Percentiles rank a stretch among this genome's conserved stretches.
These are phyloP conservation scores for Solanum pinnatisectum DNA, from an alignment of 257 asterid genomes.

Conservation along the genomic window DNA sequence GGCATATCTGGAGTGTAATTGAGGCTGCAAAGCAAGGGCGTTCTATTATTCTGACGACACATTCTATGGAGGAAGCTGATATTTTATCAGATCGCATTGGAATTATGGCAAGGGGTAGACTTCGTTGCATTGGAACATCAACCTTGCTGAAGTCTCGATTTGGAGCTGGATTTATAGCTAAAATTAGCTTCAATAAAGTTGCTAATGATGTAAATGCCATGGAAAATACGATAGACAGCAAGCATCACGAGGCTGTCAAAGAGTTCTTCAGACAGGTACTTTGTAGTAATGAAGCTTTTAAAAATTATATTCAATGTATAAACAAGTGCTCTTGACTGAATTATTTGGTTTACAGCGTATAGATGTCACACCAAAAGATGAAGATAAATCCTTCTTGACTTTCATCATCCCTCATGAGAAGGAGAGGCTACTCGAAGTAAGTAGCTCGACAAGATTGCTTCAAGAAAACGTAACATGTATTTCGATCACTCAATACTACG, in stretches of 20 bases:
- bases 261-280: slow-evolving; percentile 20
- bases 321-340: background rate
- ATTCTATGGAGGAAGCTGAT: slow-evolving; percentile 40
- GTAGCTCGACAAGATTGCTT: background rate
- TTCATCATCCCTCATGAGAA: slow-evolving; percentile 14
- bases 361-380: slow-evolving; percentile 15
- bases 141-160: slow-evolving; percentile 22
- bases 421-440: slow-evolving; percentile 22
- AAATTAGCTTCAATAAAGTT: slow-evolving; percentile 10
- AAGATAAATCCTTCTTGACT: slow-evolving; percentile 8
- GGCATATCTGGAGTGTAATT: slow-evolving; percentile 30
- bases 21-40: slow-evolving; percentile 34
- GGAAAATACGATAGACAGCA: background rate
- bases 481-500: background rate
- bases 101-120: slow-evolving; percentile 33
- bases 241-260: slow-evolving; percentile 15
- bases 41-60: slow-evolving; percentile 25
- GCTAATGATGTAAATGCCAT: background rate
- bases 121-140: slow-evolving; percentile 37
- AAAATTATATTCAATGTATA: background rate
- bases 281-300: background rate
- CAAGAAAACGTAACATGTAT: background rate
- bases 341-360: slow-evolving; percentile 8
- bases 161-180: slow-evolving; percentile 24
- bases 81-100: slow-evolving; percentile 31